Evolutionary conservation across 495 filamentous ascomycete genomes (phyloP).

Genomic region (Aspergillus ellipticus): DNA sequence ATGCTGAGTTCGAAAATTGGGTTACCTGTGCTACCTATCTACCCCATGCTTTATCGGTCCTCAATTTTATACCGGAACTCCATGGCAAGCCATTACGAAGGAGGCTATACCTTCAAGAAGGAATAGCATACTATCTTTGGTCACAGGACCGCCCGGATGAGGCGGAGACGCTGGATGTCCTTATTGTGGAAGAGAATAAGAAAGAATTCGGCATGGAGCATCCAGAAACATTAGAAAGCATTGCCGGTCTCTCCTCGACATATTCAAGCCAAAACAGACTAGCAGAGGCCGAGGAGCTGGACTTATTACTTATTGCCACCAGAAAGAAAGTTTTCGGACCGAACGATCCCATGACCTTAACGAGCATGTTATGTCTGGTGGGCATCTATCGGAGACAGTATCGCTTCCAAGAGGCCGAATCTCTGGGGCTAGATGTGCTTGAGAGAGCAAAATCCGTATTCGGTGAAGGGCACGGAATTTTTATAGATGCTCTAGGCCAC

Average conservation of each 20-base stretch:
- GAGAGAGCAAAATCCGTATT: slow-evolving; percentile 23
- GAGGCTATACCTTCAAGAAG: slow-evolving; percentile 14
- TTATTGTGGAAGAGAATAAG: slow-evolving; percentile 23
- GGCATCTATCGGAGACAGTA: slow-evolving; percentile 6
- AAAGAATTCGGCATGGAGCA: slow-evolving; percentile 22
- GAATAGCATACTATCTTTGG: slow-evolving; percentile 16
- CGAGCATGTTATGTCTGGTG: slow-evolving; percentile 31
- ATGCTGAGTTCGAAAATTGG: slow-evolving; percentile 30
- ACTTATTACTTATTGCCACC: slow-evolving; percentile 14
- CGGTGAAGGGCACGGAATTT: slow-evolving; percentile 33
- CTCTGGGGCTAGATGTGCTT: slow-evolving; percentile 5
- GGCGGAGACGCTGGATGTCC: slow-evolving; percentile 15
- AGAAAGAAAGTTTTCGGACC: slow-evolving; percentile 25
- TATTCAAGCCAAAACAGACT: slow-evolving; percentile 27
- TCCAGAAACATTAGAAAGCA: slow-evolving; percentile 15
- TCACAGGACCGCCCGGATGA: slow-evolving; percentile 11
- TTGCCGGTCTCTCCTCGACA: slow-evolving; percentile 21
- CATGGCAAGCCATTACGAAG: background rate
- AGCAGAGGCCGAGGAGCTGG: slow-evolving; percentile 22
- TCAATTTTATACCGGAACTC: slow-evolving; percentile 8
- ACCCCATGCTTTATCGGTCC: slow-evolving; percentile 34
- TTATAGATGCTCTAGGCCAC: slow-evolving; percentile 28
- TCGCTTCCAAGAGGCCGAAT: slow-evolving; percentile 19
- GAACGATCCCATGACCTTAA: slow-evolving; percentile 31
- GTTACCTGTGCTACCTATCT: slow-evolving; percentile 29